These are phyloP conservation scores for Waltergamsia citrina DNA, from an alignment of 2,329 filamentous ascomycete species.

Conservation along the genomic window DNA sequence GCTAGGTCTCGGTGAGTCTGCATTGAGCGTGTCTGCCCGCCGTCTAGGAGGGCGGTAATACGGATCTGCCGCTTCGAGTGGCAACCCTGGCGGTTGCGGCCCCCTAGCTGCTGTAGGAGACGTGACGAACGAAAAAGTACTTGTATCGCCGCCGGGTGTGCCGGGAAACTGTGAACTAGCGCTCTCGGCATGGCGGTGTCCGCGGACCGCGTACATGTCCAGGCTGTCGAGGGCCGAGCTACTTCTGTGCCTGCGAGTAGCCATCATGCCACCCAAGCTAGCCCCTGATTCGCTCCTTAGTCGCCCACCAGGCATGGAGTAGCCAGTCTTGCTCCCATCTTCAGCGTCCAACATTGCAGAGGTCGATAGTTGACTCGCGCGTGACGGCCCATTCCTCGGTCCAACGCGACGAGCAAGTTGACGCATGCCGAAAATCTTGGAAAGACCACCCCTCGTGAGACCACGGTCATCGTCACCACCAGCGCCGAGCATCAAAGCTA, in stretches of 20 bases:
- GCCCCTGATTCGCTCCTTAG: constrained; percentile 52
- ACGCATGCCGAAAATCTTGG: constrained; percentile 85
- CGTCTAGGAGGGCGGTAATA: constrained; percentile 82
- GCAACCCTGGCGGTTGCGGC: constrained; percentile 33
- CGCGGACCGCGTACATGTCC: constrained; percentile 31
- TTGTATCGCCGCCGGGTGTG: constrained; percentile 62
- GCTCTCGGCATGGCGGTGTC: constrained; percentile 40
- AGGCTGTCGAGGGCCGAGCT: constrained; percentile 45
- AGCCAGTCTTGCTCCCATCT: constrained; percentile 53
- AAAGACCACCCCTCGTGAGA: constrained; percentile 70
- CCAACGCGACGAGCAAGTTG: constrained; percentile 69
- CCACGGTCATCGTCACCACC: constrained; percentile 65
- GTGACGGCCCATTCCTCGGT: constrained; percentile 53
- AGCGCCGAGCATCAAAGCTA: constrained; percentile 72
- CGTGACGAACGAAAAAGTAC: constrained; percentile 62
- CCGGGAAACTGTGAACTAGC: constrained; percentile 61
- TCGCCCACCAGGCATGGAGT: constrained; percentile 41
- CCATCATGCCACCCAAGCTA: constrained; percentile 42
- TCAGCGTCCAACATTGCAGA: constrained; percentile 69
- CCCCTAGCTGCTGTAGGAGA: constrained; percentile 40
- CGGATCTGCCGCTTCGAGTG: constrained; percentile 55
- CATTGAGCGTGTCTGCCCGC: constrained; percentile 50
- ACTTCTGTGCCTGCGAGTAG: constrained; percentile 35
- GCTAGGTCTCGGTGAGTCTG: no score
- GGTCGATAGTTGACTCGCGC: constrained; percentile 75